A percentile compares a stretch with the other conserved stretches of the same genome.
Evolutionary conservation across 306 rosid genomes (phyloP).

Genomic region (Cicer chorassanicum): DNA sequence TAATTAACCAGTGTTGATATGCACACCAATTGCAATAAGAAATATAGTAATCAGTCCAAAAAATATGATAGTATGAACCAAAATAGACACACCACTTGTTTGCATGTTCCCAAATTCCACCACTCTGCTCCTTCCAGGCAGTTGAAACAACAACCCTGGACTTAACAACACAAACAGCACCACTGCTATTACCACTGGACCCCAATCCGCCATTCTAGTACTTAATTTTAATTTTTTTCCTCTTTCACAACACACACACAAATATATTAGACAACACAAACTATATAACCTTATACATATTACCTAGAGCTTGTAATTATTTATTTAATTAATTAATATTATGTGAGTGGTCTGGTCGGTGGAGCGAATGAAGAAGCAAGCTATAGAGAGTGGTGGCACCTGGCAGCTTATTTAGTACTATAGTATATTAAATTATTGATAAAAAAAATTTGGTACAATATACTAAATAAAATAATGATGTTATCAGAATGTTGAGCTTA

Average conservation of each 20-base stretch:
- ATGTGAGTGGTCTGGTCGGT: not conserved
- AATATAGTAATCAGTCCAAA: slow-evolving; percentile 71
- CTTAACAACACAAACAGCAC: slow-evolving; percentile 68
- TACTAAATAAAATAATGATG: not conserved
- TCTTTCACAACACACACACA: not conserved
- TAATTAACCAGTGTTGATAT: slow-evolving; percentile 58
- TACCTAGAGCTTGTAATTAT: not conserved
- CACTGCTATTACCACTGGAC: slow-evolving; percentile 76
- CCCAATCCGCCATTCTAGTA: slow-evolving; percentile 71
- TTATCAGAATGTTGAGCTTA: not conserved
- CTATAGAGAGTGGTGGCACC: slow-evolving; percentile 14
- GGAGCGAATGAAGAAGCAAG: slow-evolving; percentile 5
- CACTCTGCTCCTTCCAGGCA: slow-evolving; percentile 60
- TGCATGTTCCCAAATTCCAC: slow-evolving; percentile 70
- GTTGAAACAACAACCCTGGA: slow-evolving; percentile 68
- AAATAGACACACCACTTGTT: slow-evolving; percentile 59
- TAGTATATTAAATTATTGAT: not conserved
- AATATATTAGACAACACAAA: not conserved
- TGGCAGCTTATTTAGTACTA: not conserved
- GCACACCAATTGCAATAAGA: slow-evolving; percentile 70
- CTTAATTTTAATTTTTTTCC: not conserved
- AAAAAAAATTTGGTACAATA: not conserved
- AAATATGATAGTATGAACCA: slow-evolving; percentile 68
- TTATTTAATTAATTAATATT: not conserved
- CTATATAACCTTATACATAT: not conserved